Evolutionary conservation across 2,329 filamentous ascomycete species (phyloP).

Genomic region (Neonectria punicea): DNA sequence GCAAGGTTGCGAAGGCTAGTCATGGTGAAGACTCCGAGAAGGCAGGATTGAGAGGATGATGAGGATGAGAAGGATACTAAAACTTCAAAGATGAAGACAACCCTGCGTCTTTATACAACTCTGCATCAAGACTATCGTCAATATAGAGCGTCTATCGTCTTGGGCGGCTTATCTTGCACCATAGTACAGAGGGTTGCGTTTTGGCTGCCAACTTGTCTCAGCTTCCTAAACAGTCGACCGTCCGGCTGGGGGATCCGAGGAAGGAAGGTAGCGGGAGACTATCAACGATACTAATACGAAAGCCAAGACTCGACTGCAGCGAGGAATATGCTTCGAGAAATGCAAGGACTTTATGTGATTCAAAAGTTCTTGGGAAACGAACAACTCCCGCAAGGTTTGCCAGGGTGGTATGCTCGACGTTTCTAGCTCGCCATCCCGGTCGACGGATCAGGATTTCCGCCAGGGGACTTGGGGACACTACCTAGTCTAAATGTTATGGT

Average conservation of each 20-base stretch:
- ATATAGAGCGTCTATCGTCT: constrained; percentile 21
- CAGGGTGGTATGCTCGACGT: not conserved
- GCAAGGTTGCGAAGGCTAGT: constrained; percentile 45
- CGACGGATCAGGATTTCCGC: too few species aligned
- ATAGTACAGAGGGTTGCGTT: constrained; percentile 23
- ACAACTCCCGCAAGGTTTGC: not conserved
- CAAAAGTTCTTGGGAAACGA: not conserved
- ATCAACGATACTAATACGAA: not conserved
- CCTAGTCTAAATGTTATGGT: not conserved
- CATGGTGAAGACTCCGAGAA: constrained; percentile 36
- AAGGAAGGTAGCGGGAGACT: constrained; percentile 37
- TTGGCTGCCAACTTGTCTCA: constrained; percentile 20
- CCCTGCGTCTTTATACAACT: not conserved
- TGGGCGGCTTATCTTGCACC: constrained; percentile 32
- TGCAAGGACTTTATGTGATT: not conserved
- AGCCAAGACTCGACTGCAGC: constrained; percentile 7
- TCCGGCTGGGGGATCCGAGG: constrained; percentile 34
- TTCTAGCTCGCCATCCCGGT: not conserved
- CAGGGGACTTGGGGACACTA: not conserved
- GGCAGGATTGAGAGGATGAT: constrained; percentile 22
- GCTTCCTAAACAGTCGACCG: constrained; percentile 39
- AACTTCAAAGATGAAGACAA: constrained; percentile 10
- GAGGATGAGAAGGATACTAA: constrained; percentile 25
- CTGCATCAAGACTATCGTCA: not conserved
- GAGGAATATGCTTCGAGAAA: not conserved